Evolutionary conservation across 2,329 filamentous ascomycete species (phyloP), one percentile per base, ranked within the genome.

Genomic region (Blumeriella jaapii): DNA sequence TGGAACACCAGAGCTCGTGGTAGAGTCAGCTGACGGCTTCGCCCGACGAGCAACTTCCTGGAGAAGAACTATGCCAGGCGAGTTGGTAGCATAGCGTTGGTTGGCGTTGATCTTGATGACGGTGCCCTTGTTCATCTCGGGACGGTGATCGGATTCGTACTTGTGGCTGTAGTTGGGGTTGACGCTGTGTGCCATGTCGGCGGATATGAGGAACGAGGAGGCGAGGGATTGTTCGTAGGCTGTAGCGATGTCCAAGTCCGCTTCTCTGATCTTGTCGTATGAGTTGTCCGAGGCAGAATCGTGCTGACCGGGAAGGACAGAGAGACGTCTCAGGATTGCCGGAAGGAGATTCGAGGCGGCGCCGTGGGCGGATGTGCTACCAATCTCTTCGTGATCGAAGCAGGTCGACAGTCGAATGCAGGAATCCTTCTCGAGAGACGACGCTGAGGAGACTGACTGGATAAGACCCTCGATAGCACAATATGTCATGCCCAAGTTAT

Each of bases 81-180:
- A 84, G 65, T 95, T 96, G 36, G 91, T 98, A 18, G 89, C 86
- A 61, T 98, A 98, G 44, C 87, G 80, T 49, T 91, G 85, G 59
- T 96, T 98, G 44, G 91, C 91, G 57, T 98, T 98, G 67, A 98
- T 72, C 65, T 98, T 98, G 67, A 98, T 86, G 29, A 96, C 89
- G 3, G 84, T 84, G 33, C 91, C 91, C 59, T 85, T 83, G 69
- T 98, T 98, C 72, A 98, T 93, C 60, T 87, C 79, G 4, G 91
- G 91, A 47, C 83, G 75, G 62, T 98, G 91, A 50, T 84, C 82
- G 22, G 75, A 61, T 63, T 98, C 91, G 61, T 96, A 94, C 61
- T 96, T 96, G 49, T 64, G 75, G 4, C 78, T 70, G 58, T 95
- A 98, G 65, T 98, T 98, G 38, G 91, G 91, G 60, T 98, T 85